Evolutionary conservation across 345 rosid species (phyloP).

Genomic region (Euphorbia pulcherrima): DNA sequence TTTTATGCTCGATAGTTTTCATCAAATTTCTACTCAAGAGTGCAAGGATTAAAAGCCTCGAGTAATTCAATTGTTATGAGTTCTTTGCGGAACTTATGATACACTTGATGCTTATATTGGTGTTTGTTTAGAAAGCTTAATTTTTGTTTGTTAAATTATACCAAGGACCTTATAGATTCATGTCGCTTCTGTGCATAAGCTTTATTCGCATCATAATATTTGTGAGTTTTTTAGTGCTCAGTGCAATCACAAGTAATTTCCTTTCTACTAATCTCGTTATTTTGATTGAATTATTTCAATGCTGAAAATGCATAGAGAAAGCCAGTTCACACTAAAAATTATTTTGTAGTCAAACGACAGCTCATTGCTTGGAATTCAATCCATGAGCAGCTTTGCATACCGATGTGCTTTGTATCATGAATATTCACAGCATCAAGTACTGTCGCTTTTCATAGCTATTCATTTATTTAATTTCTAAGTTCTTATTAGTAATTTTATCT

Average conservation of each 20-base stretch:
- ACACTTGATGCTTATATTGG: not conserved
- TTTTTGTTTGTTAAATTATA: not conserved
- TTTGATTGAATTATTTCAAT: not conserved
- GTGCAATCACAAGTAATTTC: not conserved
- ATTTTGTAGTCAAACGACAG: not conserved
- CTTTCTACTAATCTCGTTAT: not conserved
- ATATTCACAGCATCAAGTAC: not conserved
- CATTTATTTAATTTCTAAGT: not conserved
- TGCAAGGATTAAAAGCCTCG: not conserved
- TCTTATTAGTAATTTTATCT: slow-evolving; percentile 11
- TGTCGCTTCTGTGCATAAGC: not conserved
- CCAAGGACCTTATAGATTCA: not conserved
- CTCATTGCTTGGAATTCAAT: no score
- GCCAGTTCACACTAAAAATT: not conserved
- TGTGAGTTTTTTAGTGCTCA: not conserved
- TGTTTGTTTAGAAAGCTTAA: not conserved
- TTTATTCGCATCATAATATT: not conserved
- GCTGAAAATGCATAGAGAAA: not conserved
- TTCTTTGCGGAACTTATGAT: not conserved
- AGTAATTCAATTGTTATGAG: not conserved
- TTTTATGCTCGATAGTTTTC: not conserved
- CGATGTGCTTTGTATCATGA: not conserved
- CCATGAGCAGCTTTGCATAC: not conserved
- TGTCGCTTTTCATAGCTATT: not conserved
- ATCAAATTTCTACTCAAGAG: not conserved